Evolutionary conservation across 257 asterid genomes (phyloP), one percentile per base, ranked within the genome.

Genomic region (Plectranthus barbatus): DNA sequence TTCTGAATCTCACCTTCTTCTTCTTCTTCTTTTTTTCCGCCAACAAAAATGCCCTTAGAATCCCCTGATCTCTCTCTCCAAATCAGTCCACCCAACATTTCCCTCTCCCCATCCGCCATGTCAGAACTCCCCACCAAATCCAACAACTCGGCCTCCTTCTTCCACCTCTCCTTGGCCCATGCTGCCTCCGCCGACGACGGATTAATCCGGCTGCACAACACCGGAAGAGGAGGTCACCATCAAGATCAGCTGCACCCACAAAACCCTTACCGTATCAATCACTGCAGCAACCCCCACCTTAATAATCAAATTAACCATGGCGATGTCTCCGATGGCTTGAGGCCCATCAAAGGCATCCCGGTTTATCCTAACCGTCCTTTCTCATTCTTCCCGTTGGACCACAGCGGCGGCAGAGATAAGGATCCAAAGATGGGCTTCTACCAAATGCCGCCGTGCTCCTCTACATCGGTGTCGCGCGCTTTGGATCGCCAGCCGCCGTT

Each of bases 61-160:
- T 72, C 74, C 2, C 98, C 96, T 9, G 98, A 91, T 79, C 98
- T 91, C 49, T 91, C 98, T 20, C 95, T 91, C 71, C 85, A 91
- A 65, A 91, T 91, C 37, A 84, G 95, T 60, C 96, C 91, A 7
- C 98, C 98, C 4, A 83, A 54, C 59, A 61, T n/a, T 9, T 44
- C 21, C 21, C 66, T 13, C 13, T 42, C 21, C 24, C 66, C 23
- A 0, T 52, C 86, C 2, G 20, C 85, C 58, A 62, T n/a, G n/a
- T n/a, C n/a, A n/a, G n/a, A n/a, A n/a, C n/a, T 56, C 68, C 47
- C 37, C 65, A 47, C 52, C 13, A 55, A 34, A 48, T 56, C 14
- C n/a, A n/a, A n/a, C n/a, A n/a, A n/a, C n/a, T n/a, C n/a, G 13
- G 83, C 70, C 14, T 20, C 70, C 26, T 72, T 62, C 73, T 75